Conservation (phyloP, 169 alveolate species). For the Cryptosporidium tyzzeri region DNA sequence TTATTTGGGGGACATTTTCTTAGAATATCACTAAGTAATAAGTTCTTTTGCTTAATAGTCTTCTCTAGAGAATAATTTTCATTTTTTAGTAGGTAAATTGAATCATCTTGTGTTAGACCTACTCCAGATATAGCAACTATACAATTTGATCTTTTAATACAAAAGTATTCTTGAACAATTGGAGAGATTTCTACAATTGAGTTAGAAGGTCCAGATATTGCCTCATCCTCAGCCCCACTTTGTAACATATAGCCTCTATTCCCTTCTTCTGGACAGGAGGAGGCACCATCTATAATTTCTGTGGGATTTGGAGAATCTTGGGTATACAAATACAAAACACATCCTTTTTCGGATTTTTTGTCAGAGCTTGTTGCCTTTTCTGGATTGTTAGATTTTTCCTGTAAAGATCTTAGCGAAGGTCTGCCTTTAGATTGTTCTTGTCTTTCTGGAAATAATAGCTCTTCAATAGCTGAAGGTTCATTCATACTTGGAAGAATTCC, state of each 20-base stretch:
- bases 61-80: neutral
- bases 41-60: neutral
- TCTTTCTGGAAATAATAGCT: neutral
- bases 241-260: slow-evolving; percentile 51
- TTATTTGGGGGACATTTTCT: slow-evolving; percentile 52
- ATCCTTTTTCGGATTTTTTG: neutral
- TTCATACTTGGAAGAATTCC: slow-evolving; percentile 4
- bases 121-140: slow-evolving; percentile 54
- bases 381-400: neutral
- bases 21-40: neutral
- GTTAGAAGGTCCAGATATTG: slow-evolving; percentile 16
- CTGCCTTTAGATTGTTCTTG: neutral
- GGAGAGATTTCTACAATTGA: slow-evolving; percentile 69
- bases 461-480: slow-evolving; percentile 7
- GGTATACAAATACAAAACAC: slow-evolving; percentile 36
- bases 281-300: slow-evolving; percentile 33
- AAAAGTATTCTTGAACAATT: slow-evolving; percentile 46
- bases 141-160: slow-evolving; percentile 56
- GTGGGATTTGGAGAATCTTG: slow-evolving; percentile 38
- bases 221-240: slow-evolving; percentile 19
- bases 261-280: slow-evolving; percentile 61
- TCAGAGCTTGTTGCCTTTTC: neutral
- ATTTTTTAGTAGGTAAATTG: slow-evolving; percentile 20
- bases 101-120: slow-evolving; percentile 52
- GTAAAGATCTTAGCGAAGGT: slow-evolving; percentile 17